phyloP scores from a whole-genome alignment of 2,329 filamentous ascomycete species.

The Zopfia rhizophila region DNA sequence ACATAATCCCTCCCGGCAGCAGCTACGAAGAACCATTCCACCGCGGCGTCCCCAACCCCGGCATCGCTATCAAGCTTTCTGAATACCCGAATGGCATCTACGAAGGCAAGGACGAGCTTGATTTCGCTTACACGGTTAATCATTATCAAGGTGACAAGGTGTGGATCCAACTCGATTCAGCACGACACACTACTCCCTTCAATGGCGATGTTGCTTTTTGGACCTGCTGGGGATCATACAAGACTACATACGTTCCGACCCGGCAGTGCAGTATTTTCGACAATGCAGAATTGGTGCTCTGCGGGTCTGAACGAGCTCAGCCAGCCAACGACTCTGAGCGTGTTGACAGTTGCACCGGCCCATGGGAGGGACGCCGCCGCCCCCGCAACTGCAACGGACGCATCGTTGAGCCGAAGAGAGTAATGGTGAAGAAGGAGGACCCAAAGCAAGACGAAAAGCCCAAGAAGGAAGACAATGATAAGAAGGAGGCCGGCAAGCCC shows the following conservation, averaged over 20 bases:
- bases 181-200: no score
- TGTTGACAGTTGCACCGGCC: background rate
- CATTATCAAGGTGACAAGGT: conserved; percentile 29
- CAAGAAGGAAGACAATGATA: no score
- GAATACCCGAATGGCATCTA: conserved; percentile 31
- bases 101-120: conserved; percentile 28
- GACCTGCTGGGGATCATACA: conserved; percentile 28
- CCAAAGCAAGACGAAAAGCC: no score
- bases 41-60: conserved; percentile 28
- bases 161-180: no score
- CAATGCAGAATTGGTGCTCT: conserved; percentile 38
- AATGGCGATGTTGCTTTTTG: conserved; percentile 25
- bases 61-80: conserved; percentile 41
- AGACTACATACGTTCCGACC: conserved; percentile 21
- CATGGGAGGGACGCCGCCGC: background rate
- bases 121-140: conserved; percentile 39
- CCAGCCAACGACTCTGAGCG: no score
- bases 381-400: conserved; percentile 4
- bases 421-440: background rate
- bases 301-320: conserved; percentile 25
- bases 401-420: conserved; percentile 3
- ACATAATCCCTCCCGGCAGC: conserved; percentile 25
- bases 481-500: no score
- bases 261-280: conserved; percentile 30
- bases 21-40: conserved; percentile 38